Conservation (phyloP, 345 rosid genomes). For the Diplotaxis tenuifolia region DNA sequence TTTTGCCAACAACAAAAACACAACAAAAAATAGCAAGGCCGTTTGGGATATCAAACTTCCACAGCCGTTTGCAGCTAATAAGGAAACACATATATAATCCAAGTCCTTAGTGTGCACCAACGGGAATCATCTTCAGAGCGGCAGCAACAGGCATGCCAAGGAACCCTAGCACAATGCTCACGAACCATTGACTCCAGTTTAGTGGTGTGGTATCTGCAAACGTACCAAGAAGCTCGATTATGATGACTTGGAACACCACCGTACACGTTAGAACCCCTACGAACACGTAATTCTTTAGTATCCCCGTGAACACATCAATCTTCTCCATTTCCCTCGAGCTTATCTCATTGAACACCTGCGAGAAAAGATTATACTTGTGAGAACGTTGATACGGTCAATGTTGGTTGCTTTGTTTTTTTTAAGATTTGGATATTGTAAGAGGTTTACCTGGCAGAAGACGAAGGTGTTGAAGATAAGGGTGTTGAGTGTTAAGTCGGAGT, state of each 20-base stretch:
- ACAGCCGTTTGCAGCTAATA: no score
- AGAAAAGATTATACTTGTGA: neutral
- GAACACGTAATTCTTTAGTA: constrained; percentile 62
- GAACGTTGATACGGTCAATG: no score
- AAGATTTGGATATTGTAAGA: neutral
- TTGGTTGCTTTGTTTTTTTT: neutral
- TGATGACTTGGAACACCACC: constrained; percentile 61
- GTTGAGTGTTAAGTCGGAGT: constrained; percentile 64
- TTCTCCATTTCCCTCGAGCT: constrained; percentile 82
- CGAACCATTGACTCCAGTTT: constrained; percentile 69
- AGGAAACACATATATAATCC: neutral
- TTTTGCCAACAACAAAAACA: neutral
- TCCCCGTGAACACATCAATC: constrained; percentile 68
- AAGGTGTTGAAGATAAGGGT: constrained; percentile 82
- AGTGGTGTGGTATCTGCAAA: constrained; percentile 80
- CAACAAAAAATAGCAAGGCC: neutral
- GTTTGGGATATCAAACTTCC: neutral
- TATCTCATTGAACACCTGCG: constrained; percentile 70
- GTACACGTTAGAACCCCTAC: constrained; percentile 56
- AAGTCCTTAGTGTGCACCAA: constrained; percentile 41
- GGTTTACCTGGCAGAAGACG: constrained; percentile 85
- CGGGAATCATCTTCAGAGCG: constrained; percentile 68
- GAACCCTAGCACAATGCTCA: constrained; percentile 70
- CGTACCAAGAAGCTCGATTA: constrained; percentile 61
- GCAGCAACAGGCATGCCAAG: constrained; percentile 97